Conservation (phyloP, 2,329 filamentous ascomycete genomes). For the Claviceps spartinae region DNA sequence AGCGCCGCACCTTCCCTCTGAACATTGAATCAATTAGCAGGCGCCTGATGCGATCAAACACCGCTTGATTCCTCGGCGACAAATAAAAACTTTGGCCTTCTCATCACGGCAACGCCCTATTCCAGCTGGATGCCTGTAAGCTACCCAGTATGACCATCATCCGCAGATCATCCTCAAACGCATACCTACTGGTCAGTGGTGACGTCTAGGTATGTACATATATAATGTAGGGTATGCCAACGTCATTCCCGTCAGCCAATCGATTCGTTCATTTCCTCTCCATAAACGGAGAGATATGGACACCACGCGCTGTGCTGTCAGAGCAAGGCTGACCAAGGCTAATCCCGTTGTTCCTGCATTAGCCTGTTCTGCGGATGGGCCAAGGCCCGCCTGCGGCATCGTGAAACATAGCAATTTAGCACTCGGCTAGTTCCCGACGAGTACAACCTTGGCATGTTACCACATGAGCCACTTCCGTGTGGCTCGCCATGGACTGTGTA, state of each 20-base stretch:
- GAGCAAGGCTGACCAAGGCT: constrained; percentile 7
- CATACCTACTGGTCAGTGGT: too few relatives aligned
- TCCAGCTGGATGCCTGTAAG: too few relatives aligned
- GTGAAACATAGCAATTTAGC: constrained; percentile 17
- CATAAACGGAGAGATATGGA: constrained; percentile 3
- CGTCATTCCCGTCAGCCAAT: neutral
- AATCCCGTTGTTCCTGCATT: constrained; percentile 18
- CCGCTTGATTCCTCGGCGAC: neutral
- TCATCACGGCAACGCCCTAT: too few relatives aligned
- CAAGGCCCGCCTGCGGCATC: constrained; percentile 7
- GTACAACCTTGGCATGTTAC: neutral
- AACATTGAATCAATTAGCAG: neutral
- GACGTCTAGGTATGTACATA: too few relatives aligned
- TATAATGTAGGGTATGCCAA: neutral
- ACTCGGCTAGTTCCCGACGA: constrained; percentile 9
- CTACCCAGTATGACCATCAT: too few relatives aligned
- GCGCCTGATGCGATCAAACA: neutral
- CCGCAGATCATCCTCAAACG: too few relatives aligned
- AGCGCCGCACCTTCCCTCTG: neutral
- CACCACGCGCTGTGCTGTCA: neutral
- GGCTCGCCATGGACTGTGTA: neutral
- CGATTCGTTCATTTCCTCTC: neutral
- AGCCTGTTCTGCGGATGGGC: constrained; percentile 10
- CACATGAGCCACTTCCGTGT: neutral
- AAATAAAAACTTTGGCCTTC: too few relatives aligned